Evolutionary conservation across 2,329 filamentous ascomycete species (phyloP), one percentile per base, ranked within the genome.

Genomic region (Aspergillus alliaceus): DNA sequence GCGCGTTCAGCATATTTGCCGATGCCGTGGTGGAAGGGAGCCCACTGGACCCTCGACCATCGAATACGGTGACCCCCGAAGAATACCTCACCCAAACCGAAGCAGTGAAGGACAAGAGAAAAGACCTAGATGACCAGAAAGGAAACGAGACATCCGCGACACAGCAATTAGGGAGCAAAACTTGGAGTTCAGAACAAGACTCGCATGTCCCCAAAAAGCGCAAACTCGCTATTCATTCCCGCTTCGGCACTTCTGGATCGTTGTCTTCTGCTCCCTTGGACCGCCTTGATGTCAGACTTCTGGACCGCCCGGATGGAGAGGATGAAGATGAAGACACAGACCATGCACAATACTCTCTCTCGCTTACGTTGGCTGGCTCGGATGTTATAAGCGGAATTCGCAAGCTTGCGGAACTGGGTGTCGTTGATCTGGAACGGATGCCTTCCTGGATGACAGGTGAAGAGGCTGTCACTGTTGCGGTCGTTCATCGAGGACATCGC

Each of bases 371-470:
- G 60, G 83, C 87, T 37, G 92, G 92, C 0, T 74, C 82, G 0
- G 90, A 96, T 69, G 86, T 96, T 2, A 93, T 96, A 75, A 87
- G 88, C 0, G 92, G 92, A 0, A 81, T 96, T 24, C 83, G 90
- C 48, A 86, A 89, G 67, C 80, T 96, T 31, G 89, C 93, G 0
- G 91, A 96, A 72, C 77, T 84, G 15, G 91, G 90, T 0, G 63
- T 78, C 4, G 79, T 96, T 25, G 86, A 96, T 69, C 88, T 90
- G 1, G 83, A 87, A 66, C 84, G 80, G 54, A 93, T 96, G 89
- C 91, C 92, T 0, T 89, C 89, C 0, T 96, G 91, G 91, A 88
- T 96, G 87, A 95, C 91, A 1, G 92, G 91, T 2, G 91, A 96
- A 67, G 89, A 91, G 44, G 89, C 87, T 0, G 86, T 95, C 5